Base-by-base conservation (phyloP, 2,329 filamentous ascomycete genomes). In the Microdochium nivale region DNA sequence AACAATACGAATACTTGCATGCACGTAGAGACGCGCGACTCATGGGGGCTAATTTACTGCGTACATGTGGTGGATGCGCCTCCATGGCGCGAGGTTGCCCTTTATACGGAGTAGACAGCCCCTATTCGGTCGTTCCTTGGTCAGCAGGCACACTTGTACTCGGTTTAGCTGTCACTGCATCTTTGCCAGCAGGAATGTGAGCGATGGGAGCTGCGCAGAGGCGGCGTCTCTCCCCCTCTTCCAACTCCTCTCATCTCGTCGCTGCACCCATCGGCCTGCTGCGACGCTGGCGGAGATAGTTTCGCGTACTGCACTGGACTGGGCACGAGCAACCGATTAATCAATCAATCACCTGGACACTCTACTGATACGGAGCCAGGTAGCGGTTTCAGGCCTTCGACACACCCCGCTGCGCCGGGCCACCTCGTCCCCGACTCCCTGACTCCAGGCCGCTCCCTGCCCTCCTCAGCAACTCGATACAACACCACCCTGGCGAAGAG, bases 351-450 rank as follows among this genome's bases (percentile, higher is more conserved):
- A 19, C 11, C 14, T n/a, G 35, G 35, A 7, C n/a, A n/a, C 19
- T 19, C 8, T 44, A 23, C 23, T 16, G 16, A 44, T 16, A 44
- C 19, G 21, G 16, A 19, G 9, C 40, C 9, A 44, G 14, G 21
- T 44, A 44, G 40, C 40, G 40, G 40, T 44, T 44, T 44, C 40
- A 44, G 40, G 40, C 40, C 40, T 19, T 44, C 40, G 40, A 44
- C 40, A 23, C 40, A 44, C 40, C 40, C 40, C 40, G 40, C 40
- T 13, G 27, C 27, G 27, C 27, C 27, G 27, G 27, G 27, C 27
- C 27, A 30, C 11, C 27, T 30, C 27, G 27, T 30, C 27, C 27
- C 5, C 27, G 11, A 30, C 5, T 30, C 27, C 27, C 27, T 30
- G 27, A n/a, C n/a, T n/a, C n/a, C n/a, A n/a, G n/a, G n/a, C n/a